Percentiles rank a stretch among this genome's conserved stretches.
These are phyloP conservation scores for Polyrhizophydium stewartii DNA, from an alignment of 371 early-diverging fungal species.

Conservation along the genomic window DNA sequence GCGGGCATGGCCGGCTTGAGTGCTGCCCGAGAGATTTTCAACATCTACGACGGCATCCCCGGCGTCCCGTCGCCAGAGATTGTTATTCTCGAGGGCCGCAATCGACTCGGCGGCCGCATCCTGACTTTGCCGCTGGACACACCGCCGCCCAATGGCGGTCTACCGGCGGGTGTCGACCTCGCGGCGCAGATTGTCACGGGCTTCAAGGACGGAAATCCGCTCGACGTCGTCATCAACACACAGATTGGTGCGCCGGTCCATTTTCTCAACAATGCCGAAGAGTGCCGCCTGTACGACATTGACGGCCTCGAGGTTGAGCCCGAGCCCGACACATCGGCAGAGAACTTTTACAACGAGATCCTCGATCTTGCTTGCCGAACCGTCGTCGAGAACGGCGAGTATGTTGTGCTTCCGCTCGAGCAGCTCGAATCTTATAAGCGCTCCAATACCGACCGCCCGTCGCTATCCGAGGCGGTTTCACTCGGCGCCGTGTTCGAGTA, in stretches of 20 bases:
- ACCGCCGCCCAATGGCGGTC: background rate
- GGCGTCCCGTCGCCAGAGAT: conserved; percentile 10
- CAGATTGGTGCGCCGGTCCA: conserved; percentile 28
- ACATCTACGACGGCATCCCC: conserved; percentile 14
- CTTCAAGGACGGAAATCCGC: conserved; percentile 41
- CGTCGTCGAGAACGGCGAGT: conserved; percentile 3
- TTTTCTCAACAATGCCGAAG: conserved; percentile 16
- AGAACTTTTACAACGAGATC: conserved; percentile 24
- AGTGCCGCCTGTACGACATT: conserved; percentile 25
- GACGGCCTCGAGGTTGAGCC: conserved; percentile 24
- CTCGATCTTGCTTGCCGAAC: conserved; percentile 7
- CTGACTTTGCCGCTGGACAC: conserved; percentile 17
- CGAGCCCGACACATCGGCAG: conserved; percentile 18
- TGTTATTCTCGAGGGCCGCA: conserved; percentile 25
- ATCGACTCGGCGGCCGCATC: conserved; percentile 32
- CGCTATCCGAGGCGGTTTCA: too few relatives aligned
- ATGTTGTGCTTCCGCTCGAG: background rate
- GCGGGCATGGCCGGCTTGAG: conserved; percentile 18
- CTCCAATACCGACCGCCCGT: background rate
- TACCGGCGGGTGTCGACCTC: background rate
- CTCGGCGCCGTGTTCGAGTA: conserved; percentile 38
- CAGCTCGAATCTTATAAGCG: background rate
- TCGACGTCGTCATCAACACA: conserved; percentile 34
- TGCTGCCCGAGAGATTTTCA: conserved; percentile 21
- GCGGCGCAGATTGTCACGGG: conserved; percentile 40